Evolutionary conservation across 73 alveolate species (phyloP), one percentile per base, ranked within the genome.

Genomic region (Symbiodinium pilosum): DNA sequence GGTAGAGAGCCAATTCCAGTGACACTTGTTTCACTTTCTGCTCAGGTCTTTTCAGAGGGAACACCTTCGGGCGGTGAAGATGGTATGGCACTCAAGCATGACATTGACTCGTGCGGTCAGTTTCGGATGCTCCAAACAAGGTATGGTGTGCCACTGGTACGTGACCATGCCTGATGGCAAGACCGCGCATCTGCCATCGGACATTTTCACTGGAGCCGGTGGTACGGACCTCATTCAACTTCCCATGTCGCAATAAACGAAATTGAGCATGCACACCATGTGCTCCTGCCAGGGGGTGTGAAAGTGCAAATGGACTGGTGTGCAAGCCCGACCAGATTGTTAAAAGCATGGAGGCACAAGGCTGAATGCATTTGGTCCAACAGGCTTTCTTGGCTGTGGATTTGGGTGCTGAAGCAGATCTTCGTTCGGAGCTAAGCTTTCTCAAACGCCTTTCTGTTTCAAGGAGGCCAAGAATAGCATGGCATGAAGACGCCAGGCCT

Each of bases 101-200:
- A 14, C 59, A 14, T 6, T 6, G 59, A 47, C 59, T 47, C 21
- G 6, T 47, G 59, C 59, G 6, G 59, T 28, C 30, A 38, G 20
- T 20, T 64, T 18, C 30, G 32, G 34, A 32, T 14, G 9, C 73
- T 56, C 21, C 73, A 56, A 3, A 7, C 56, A 69, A 89, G 95
- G 95, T 30, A 59, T 89, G 95, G 95, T 89, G 28, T 89, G 95
- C 75, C 95, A 89, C 36, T 89, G 95, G 95, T 89, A 89, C 51
- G 81, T 89, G 69, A 89, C 95, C 87, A 89, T 89, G 95, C 87
- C 94, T 20, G 73, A 26, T 34, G 87, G 75, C 14, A 89, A 89
- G 69, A 89, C 95, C 14, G 86, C 95, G 28, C 95, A 89, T 36
- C 36, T 89, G 71, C 95, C 95, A 14, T 89, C 95, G 36, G 95